These are phyloP conservation scores for Chlamydomonas urium DNA, from an alignment of 139 green algal species.

Conservation along the genomic window DNA sequence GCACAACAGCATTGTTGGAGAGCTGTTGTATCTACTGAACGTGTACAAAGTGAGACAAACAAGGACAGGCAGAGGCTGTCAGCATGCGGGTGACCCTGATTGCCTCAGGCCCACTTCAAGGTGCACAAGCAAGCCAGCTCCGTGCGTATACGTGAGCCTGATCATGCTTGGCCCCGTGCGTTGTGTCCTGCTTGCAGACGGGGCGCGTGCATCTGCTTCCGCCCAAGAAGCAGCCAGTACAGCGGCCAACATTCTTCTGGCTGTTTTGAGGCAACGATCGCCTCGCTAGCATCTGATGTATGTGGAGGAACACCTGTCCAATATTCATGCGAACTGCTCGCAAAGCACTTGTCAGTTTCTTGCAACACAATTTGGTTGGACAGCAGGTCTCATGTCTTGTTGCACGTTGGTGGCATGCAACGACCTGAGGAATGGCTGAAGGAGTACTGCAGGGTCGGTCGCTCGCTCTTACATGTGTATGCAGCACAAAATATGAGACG, in stretches of 20 bases:
- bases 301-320: no score
- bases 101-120: background rate
- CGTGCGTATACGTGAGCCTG: background rate
- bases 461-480: no score
- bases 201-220: constrained; percentile 52
- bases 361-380: no score
- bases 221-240: constrained; percentile 24
- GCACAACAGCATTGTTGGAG: constrained; percentile 44
- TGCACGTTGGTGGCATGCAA: no score
- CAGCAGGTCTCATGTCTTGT: no score
- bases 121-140: background rate
- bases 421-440: no score
- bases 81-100: background rate
- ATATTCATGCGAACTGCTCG: no score
- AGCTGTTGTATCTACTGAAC: constrained; percentile 51
- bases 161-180: background rate
- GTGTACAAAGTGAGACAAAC: constrained; percentile 31
- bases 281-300: no score
- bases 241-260: constrained; percentile 54
- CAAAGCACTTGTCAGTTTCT: no score
- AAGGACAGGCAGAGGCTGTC: no score
- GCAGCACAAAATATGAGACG: no score
- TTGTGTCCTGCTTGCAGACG: constrained; percentile 34
- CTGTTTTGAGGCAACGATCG: constrained; percentile 43
- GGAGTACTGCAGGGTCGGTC: no score